phyloP scores from a whole-genome alignment of 176 grass and related monocot genomes.

The Miscanthus lutarioriparius region DNA sequence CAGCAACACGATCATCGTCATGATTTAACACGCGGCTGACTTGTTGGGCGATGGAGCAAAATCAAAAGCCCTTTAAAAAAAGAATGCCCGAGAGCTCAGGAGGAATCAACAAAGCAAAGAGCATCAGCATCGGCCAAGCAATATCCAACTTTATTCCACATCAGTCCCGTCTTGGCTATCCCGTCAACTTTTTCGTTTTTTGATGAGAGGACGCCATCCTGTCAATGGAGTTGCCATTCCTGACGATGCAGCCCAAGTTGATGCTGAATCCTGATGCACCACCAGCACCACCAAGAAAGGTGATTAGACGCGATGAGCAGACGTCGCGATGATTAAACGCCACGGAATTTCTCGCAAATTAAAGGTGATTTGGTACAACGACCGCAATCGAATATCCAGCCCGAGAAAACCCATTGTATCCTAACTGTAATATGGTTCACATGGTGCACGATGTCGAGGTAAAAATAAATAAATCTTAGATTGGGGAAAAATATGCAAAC shows the following conservation, averaged over 20 bases:
- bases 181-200: not conserved
- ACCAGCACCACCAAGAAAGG: not conserved
- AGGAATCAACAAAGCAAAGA: slow-evolving; percentile 35
- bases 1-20: no score
- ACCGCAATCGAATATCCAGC: not conserved
- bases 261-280: slow-evolving; percentile 35
- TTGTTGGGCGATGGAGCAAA: not conserved
- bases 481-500: no score
- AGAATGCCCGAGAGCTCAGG: slow-evolving; percentile 24
- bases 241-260: not conserved
- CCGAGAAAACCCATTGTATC: not conserved
- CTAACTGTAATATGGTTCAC: no score
- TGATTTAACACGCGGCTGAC: not conserved
- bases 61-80: not conserved
- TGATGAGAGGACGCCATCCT: not conserved
- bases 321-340: not conserved
- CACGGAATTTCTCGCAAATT: not conserved
- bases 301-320: not conserved
- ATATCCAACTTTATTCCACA: not conserved
- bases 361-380: not conserved
- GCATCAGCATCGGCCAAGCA: slow-evolving; percentile 8
- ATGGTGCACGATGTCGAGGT: no score
- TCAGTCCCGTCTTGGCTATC: slow-evolving; percentile 8
- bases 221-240: slow-evolving; percentile 6
- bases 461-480: no score